phyloP scores from a whole-genome alignment of 1,139 yeast genomes.

The Trichomonascaceae sp. region DNA sequence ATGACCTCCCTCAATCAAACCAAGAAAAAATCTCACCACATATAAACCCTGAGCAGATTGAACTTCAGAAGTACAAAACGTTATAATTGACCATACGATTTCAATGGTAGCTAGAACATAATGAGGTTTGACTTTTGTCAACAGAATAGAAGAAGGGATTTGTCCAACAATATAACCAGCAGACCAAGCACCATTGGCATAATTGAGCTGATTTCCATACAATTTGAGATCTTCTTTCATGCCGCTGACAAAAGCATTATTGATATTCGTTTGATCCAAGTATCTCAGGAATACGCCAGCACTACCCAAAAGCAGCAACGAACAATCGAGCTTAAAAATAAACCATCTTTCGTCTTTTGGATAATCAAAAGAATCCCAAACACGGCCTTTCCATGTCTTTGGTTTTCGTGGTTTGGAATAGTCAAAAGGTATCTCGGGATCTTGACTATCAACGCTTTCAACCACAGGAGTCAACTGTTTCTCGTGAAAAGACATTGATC shows the following conservation, averaged over 20 bases:
- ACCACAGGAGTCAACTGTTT: neutral
- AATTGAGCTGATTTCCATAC: constrained; percentile 58
- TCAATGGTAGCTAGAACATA: constrained; percentile 55
- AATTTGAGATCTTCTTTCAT: constrained; percentile 53
- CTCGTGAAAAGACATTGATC: neutral
- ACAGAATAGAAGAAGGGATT: constrained; percentile 36
- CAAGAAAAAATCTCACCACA: constrained; percentile 55
- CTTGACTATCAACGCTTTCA: neutral
- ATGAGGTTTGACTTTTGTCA: constrained; percentile 44
- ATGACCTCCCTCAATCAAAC: constrained; percentile 57
- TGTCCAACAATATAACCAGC: constrained; percentile 58
- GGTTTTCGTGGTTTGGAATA: constrained; percentile 4
- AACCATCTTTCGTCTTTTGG: constrained; percentile 38
- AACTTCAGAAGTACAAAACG: constrained; percentile 49
- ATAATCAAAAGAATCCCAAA: constrained; percentile 8
- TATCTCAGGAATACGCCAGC: constrained; percentile 45
- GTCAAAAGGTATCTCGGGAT: neutral
- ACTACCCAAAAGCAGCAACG: constrained; percentile 61
- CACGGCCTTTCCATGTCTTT: constrained; percentile 4
- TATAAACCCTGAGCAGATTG: constrained; percentile 44
- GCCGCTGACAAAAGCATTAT: constrained; percentile 64
- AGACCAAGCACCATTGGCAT: constrained; percentile 52
- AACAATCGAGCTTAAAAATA: constrained; percentile 54
- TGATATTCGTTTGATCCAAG: constrained; percentile 50
- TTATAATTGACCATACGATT: constrained; percentile 60